Evolutionary conservation across 1,284 basidiomycete genomes (phyloP).

Genomic region (Leccinum angustisporum): DNA sequence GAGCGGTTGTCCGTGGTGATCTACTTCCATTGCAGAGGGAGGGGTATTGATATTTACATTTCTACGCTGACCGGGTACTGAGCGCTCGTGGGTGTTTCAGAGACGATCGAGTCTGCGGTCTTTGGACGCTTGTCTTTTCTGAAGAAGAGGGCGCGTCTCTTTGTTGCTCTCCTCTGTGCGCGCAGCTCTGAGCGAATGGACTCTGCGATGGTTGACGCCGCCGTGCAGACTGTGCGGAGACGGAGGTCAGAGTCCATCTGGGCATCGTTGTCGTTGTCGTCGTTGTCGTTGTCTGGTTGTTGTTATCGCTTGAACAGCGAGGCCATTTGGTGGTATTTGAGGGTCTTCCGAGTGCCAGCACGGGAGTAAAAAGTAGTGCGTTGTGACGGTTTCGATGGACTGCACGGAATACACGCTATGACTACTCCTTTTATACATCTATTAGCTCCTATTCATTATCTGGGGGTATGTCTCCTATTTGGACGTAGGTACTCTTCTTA

Average conservation of each 20-base stretch:
- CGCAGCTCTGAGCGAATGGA: conserved; percentile 77
- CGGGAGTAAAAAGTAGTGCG: neutral
- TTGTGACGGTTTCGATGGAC: no score
- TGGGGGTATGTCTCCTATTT: no score
- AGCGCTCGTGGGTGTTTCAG: conserved; percentile 20
- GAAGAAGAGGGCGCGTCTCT: conserved; percentile 43
- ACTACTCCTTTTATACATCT: no score
- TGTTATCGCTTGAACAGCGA: conserved; percentile 33
- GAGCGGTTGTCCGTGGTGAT: conserved; percentile 74
- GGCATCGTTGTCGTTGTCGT: conserved; percentile 49
- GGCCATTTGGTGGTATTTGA: conserved; percentile 44
- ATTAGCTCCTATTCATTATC: no score
- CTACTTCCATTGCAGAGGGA: conserved; percentile 63
- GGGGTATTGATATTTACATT: conserved; percentile 77
- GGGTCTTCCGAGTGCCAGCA: neutral
- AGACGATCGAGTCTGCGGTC: conserved; percentile 31
- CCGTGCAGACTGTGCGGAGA: conserved; percentile 85
- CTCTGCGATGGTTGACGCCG: conserved; percentile 85
- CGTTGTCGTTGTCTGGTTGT: conserved; percentile 42
- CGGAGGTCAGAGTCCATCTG: conserved; percentile 83
- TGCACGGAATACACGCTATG: conserved; percentile 1
- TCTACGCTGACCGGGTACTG: conserved; percentile 57
- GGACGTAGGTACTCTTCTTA: no score
- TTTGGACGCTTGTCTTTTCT: conserved; percentile 46
- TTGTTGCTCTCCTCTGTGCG: conserved; percentile 59